These are phyloP conservation scores for Suillus tomentosus DNA, from an alignment of 768 basidiomycete genomes.

Conservation along the genomic window DNA sequence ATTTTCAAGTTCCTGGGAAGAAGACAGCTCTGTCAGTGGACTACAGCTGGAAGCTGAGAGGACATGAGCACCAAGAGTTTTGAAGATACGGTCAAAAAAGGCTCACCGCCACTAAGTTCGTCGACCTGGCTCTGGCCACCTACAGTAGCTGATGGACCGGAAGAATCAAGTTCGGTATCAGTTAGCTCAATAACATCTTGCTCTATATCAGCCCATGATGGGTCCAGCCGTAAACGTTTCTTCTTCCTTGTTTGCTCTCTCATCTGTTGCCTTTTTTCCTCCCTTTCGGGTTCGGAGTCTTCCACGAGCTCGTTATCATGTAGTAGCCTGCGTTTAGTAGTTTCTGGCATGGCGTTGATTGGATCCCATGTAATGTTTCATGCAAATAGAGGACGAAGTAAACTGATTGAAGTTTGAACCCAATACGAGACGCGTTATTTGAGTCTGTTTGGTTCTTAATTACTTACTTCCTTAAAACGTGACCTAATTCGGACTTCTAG, in stretches of 20 bases:
- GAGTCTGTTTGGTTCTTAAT: constrained; percentile 26
- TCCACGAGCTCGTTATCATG: constrained; percentile 48
- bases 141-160: neutral
- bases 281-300: constrained; percentile 75
- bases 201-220: neutral
- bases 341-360: neutral
- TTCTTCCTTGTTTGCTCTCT: constrained; percentile 25
- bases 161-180: neutral
- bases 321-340: neutral
- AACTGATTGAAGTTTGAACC: too few relatives aligned
- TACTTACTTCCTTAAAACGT: constrained; percentile 15
- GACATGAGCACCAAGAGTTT: neutral
- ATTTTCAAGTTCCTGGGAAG: neutral
- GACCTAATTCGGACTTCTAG: constrained; percentile 1
- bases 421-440: constrained; percentile 50
- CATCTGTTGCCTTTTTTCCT: constrained; percentile 33
- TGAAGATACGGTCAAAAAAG: neutral
- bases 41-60: neutral
- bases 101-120: neutral
- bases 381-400: neutral
- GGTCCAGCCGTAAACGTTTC: neutral
- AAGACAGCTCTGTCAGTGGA: neutral
- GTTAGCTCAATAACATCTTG: constrained; percentile 9
- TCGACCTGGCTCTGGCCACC: neutral
- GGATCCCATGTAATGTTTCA: neutral